Conservation (phyloP, 306 rosid genomes). For the Prosopis cineraria region DNA sequence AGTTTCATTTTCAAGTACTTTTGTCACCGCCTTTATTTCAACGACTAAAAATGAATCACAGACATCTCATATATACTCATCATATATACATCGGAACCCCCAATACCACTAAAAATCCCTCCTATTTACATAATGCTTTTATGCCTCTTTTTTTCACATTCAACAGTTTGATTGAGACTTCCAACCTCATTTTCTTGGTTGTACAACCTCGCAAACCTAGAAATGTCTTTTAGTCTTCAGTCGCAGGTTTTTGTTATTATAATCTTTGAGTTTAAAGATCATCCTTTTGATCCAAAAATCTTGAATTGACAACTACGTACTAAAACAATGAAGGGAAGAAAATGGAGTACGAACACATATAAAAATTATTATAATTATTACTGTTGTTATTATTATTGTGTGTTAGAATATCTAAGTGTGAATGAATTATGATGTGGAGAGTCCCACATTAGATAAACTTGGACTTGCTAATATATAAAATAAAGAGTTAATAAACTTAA, state of each 20-base stretch:
- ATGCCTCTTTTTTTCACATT: not conserved
- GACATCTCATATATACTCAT: conserved; percentile 35
- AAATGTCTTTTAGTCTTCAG: not conserved
- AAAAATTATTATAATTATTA: too few relatives aligned
- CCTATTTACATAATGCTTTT: conserved; percentile 18
- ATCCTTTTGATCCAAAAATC: not conserved
- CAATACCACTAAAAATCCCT: conserved; percentile 37
- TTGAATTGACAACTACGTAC: not conserved
- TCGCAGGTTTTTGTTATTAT: not conserved
- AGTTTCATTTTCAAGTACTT: conserved; percentile 14
- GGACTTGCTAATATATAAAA: too few relatives aligned
- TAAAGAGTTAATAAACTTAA: too few relatives aligned
- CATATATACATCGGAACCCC: conserved; percentile 28
- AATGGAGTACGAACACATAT: not conserved
- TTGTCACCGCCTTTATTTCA: not conserved
- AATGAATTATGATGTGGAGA: too few relatives aligned
- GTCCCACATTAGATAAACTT: too few relatives aligned
- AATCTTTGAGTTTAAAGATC: not conserved
- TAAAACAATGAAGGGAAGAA: not conserved
- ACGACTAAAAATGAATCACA: conserved; percentile 39
- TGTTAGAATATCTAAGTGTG: too few relatives aligned
- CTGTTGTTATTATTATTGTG: too few relatives aligned
- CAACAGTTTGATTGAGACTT: conserved; percentile 23
- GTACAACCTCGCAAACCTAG: not conserved
- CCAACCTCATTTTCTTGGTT: not conserved